Percentiles rank a stretch among this genome's conserved stretches.
Evolutionary conservation across 305 asterid species (phyloP).

Genomic region (Nicotiana rustica): DNA sequence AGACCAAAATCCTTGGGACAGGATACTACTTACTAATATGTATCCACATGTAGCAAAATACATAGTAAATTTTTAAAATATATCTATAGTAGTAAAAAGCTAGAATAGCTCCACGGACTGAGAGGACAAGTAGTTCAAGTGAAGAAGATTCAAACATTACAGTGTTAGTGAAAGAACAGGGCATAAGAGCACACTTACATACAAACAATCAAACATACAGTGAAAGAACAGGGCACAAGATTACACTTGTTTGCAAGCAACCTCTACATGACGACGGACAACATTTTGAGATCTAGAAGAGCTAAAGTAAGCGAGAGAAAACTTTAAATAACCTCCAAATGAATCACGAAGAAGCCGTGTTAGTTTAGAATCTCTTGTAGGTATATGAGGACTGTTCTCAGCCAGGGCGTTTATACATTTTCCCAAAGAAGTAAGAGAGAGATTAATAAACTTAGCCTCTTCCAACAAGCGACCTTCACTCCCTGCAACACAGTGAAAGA

Average conservation of each 20-base stretch:
- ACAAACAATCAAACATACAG: not conserved
- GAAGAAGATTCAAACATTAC: not conserved
- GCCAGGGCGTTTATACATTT: conserved; percentile 96
- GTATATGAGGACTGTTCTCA: conserved; percentile 92
- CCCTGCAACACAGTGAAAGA: conserved; percentile 58
- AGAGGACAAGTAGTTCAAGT: not conserved
- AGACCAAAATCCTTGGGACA: not conserved
- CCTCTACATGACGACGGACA: not conserved
- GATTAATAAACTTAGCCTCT: conserved; percentile 94
- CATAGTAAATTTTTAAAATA: not conserved
- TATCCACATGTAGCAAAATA: conserved; percentile 1
- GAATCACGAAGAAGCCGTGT: conserved; percentile 96
- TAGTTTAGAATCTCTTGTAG: conserved; percentile 91
- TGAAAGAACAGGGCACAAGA: not conserved
- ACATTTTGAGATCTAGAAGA: not conserved
- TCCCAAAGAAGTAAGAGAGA: conserved; percentile 87
- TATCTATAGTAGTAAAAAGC: not conserved
- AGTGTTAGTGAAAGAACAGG: conserved; percentile 25
- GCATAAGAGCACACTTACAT: conserved; percentile 17
- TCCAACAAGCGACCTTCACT: conserved; percentile 91
- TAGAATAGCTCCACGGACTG: conserved; percentile 16
- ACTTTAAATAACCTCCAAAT: conserved; percentile 74
- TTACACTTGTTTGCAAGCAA: not conserved
- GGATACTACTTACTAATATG: conserved; percentile 14
- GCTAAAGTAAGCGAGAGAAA: conserved; percentile 16